Evolutionary conservation across 2,329 filamentous ascomycete species (phyloP).

Genomic region (Sporothrix brunneoviolacea): DNA sequence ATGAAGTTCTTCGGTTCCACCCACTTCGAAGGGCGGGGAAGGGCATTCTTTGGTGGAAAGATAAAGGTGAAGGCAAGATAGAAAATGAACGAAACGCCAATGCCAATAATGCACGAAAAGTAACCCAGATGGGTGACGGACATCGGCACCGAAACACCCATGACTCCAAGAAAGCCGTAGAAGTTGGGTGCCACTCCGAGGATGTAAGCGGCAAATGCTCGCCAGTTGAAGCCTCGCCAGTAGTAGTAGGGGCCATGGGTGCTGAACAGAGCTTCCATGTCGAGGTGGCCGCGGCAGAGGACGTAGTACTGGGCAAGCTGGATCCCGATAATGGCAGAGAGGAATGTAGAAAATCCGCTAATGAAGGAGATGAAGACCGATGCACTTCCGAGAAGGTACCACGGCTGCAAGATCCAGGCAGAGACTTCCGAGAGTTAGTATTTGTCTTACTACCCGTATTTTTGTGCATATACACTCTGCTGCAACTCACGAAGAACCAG

Average conservation of each 20-base stretch:
- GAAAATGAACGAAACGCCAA: too few relatives aligned
- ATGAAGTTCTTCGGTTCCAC: too few relatives aligned
- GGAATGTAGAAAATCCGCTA: constrained; percentile 39
- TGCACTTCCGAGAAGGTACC: constrained; percentile 23
- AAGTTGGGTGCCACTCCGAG: constrained; percentile 33
- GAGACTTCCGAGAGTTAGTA: constrained; percentile 16
- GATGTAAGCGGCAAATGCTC: constrained; percentile 22
- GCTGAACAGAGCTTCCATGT: constrained; percentile 30
- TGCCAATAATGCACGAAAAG: too few relatives aligned
- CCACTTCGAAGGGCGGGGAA: too few relatives aligned
- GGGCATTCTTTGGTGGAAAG: too few relatives aligned
- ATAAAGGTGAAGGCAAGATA: too few relatives aligned
- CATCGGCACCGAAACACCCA: too few relatives aligned
- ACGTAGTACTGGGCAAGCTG: constrained; percentile 37
- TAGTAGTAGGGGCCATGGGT: constrained; percentile 16
- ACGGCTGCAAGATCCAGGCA: constrained; percentile 22
- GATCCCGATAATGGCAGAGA: constrained; percentile 35
- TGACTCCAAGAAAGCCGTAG: constrained; percentile 36
- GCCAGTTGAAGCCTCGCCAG: constrained; percentile 16
- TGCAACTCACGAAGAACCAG: too few relatives aligned
- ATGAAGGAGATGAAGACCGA: constrained; percentile 35
- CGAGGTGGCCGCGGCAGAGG: constrained; percentile 29
- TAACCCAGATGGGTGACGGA: too few relatives aligned
- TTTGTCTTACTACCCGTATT: too few relatives aligned
- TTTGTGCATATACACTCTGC: too few relatives aligned